These are phyloP conservation scores for Globisporangium yorkense DNA, from an alignment of 352 stramenopile species.

Conservation along the genomic window DNA sequence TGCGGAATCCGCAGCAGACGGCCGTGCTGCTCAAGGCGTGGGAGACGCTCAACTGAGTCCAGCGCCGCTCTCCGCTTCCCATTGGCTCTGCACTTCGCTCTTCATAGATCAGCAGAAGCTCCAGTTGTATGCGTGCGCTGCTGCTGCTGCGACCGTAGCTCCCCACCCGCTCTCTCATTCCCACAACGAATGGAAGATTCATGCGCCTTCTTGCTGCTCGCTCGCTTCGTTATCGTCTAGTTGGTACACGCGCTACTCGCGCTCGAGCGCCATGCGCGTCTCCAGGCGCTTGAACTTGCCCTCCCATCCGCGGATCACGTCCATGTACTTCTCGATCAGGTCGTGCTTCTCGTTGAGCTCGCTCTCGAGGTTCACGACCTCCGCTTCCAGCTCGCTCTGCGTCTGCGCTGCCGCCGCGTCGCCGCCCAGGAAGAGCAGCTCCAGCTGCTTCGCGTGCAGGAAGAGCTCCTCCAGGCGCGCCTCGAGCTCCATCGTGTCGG, in stretches of 20 bases:
- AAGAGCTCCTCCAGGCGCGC: constrained; percentile 71
- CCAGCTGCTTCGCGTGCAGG: constrained; percentile 74
- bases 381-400: constrained; percentile 57
- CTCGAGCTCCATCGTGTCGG: constrained; percentile 70
- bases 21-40: constrained; percentile 70
- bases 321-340: constrained; percentile 78
- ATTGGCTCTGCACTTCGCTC: background rate
- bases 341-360: constrained; percentile 83
- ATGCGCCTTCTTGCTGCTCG: background rate
- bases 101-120: background rate
- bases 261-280: constrained; percentile 51
- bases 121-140: too few relatives aligned
- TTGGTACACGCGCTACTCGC: constrained; percentile 21
- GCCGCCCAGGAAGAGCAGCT: constrained; percentile 65
- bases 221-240: background rate
- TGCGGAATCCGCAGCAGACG: constrained; percentile 68
- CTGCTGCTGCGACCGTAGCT: too few relatives aligned
- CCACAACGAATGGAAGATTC: too few relatives aligned
- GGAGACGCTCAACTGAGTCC: constrained; percentile 29
- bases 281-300: constrained; percentile 80
- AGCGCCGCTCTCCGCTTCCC: background rate
- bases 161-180: too few relatives aligned
- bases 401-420: constrained; percentile 12
- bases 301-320: constrained; percentile 80
- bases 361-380: constrained; percentile 69